phyloP scores from a whole-genome alignment of 2,329 filamentous ascomycete genomes.

The Ophiosphaerella narmari region DNA sequence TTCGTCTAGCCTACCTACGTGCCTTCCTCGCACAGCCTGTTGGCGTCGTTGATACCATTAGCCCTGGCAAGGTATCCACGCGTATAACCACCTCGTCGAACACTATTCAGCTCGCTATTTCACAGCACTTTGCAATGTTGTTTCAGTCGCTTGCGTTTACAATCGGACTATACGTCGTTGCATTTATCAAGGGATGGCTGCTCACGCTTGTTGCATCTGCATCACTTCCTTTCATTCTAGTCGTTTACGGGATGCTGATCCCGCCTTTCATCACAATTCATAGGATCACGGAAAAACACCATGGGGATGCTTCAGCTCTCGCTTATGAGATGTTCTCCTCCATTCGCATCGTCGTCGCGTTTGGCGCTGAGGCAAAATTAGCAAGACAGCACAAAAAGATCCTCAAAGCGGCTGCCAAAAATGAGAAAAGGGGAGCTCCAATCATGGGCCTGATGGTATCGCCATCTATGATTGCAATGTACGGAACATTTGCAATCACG shows the following conservation, averaged over 20 bases:
- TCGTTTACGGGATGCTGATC: constrained; percentile 35
- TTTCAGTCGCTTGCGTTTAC: constrained; percentile 43
- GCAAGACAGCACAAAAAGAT: constrained; percentile 32
- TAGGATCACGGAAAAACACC: constrained; percentile 35
- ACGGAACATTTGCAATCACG: constrained; percentile 43
- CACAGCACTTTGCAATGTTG: constrained; percentile 58
- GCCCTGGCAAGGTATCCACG: constrained; percentile 56
- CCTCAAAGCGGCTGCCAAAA: constrained; percentile 33
- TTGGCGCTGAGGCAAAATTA: constrained; percentile 45
- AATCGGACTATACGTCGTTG: constrained; percentile 49
- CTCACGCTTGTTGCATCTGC: constrained; percentile 57
- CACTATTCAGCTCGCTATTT: constrained; percentile 60
- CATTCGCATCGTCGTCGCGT: constrained; percentile 43
- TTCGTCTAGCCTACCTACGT: constrained; percentile 57
- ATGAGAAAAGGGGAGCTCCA: constrained; percentile 34
- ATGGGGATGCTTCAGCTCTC: constrained; percentile 43
- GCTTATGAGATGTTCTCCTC: constrained; percentile 48
- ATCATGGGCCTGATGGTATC: constrained; percentile 42
- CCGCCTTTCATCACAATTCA: constrained; percentile 41
- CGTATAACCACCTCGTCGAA: constrained; percentile 60
- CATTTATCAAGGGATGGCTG: constrained; percentile 58
- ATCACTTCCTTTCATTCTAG: constrained; percentile 47
- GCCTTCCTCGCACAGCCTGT: constrained; percentile 57
- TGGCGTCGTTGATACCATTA: constrained; percentile 54
- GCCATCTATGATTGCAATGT: constrained; percentile 42